A percentile compares a stretch with the other conserved stretches of the same genome.
phyloP scores from a whole-genome alignment of 1,139 yeast genomes.

The Blastobotrys arbuscula region DNA sequence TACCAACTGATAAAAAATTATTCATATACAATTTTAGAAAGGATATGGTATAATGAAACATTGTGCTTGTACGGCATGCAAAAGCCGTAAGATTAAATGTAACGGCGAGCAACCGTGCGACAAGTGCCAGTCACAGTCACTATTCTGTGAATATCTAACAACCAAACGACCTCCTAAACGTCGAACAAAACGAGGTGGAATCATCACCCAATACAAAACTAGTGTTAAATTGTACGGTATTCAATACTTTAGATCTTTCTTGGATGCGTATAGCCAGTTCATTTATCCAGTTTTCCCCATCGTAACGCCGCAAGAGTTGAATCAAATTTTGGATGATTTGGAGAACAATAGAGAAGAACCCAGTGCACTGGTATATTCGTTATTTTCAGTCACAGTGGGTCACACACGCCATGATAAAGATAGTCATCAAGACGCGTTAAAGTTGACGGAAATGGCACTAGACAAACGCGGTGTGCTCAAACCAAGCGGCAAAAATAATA shows the following conservation, averaged over 20 bases:
- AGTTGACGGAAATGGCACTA: conserved; percentile 14
- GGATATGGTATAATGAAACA: neutral
- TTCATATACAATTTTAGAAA: too few relatives aligned
- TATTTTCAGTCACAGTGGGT: conserved; percentile 18
- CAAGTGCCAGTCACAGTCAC: conserved; percentile 16
- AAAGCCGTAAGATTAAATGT: conserved; percentile 19
- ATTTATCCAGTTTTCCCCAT: conserved; percentile 22
- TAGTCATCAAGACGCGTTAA: neutral
- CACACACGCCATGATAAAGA: conserved; percentile 12
- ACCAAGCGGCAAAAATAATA: conserved; percentile 5
- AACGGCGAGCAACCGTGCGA: conserved; percentile 17
- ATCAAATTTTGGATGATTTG: conserved; percentile 11
- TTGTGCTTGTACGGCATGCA: conserved; percentile 21
- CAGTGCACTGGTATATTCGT: conserved; percentile 18
- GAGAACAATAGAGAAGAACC: conserved; percentile 7
- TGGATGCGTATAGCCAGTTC: conserved; percentile 13
- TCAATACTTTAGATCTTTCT: conserved; percentile 13
- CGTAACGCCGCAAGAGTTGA: conserved; percentile 15
- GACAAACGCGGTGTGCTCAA: conserved; percentile 16
- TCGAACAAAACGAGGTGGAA: conserved; percentile 17
- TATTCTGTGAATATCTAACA: conserved; percentile 16
- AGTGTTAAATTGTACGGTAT: conserved; percentile 6
- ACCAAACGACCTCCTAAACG: conserved; percentile 7
- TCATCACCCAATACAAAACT: conserved; percentile 14
- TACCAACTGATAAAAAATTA: too few relatives aligned